phyloP scores from a whole-genome alignment of 495 filamentous ascomycete species.

The Aeminium ludgeri region DNA sequence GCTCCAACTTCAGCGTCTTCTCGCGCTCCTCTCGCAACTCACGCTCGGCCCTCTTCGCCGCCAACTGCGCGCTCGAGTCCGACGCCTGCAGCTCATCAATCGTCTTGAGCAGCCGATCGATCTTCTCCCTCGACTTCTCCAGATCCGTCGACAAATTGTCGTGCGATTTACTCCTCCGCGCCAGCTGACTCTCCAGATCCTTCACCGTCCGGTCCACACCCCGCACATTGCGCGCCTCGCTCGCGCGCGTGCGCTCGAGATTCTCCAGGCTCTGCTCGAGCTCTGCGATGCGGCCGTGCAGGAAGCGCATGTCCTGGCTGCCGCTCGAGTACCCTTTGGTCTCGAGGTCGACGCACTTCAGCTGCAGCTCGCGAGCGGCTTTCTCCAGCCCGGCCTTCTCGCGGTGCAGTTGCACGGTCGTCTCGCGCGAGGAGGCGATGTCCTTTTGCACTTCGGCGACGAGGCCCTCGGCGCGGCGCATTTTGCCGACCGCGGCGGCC shows the following conservation, averaged over 20 bases:
- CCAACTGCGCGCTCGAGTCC: conserved; percentile 63
- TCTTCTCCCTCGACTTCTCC: conserved; percentile 66
- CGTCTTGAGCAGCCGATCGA: conserved; percentile 68
- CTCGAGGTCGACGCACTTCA: conserved; percentile 80
- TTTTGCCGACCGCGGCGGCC: conserved; percentile 85
- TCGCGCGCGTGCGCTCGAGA: conserved; percentile 57
- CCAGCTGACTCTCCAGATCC: conserved; percentile 83
- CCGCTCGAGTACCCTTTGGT: conserved; percentile 91
- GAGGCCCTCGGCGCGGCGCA: conserved; percentile 88
- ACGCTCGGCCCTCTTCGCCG: conserved; percentile 67
- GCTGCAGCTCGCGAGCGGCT: conserved; percentile 74
- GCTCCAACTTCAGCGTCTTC: conserved; percentile 62
- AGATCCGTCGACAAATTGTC: conserved; percentile 66
- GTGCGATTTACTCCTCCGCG: conserved; percentile 75
- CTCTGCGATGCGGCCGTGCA: conserved; percentile 52
- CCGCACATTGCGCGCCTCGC: conserved; percentile 70
- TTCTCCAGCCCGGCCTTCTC: conserved; percentile 88
- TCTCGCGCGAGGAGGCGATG: conserved; percentile 75
- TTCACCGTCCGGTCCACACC: conserved; percentile 90
- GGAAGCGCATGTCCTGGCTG: conserved; percentile 86
- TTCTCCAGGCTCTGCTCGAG: conserved; percentile 83
- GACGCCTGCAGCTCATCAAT: conserved; percentile 87
- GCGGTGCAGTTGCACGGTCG: conserved; percentile 68
- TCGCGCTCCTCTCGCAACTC: conserved; percentile 83
- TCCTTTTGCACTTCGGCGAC: conserved; percentile 86